Percentiles rank a stretch among this genome's conserved stretches.
These are phyloP conservation scores for Leucocoprinus birnbaumii DNA, from an alignment of 768 basidiomycete species.

Conservation along the genomic window DNA sequence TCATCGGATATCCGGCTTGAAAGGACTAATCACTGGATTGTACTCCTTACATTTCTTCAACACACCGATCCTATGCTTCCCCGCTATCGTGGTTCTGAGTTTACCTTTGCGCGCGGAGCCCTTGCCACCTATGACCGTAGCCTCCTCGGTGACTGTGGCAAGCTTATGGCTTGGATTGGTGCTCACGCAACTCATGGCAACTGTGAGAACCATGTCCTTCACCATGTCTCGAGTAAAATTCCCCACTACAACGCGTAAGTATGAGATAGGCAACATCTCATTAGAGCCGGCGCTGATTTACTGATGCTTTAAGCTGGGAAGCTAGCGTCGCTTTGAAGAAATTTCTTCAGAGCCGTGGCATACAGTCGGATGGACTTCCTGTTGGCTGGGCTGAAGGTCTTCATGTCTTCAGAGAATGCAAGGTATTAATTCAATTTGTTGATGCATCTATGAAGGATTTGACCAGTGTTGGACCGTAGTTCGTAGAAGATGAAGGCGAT, in stretches of 20 bases:
- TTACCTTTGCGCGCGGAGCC: constrained; percentile 93
- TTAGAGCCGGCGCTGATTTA: neutral
- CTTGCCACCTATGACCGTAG: constrained; percentile 87
- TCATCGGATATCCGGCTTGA: neutral
- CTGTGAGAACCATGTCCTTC: constrained; percentile 89
- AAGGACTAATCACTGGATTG: constrained; percentile 92
- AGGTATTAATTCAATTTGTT: constrained; percentile 42
- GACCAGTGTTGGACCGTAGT: constrained; percentile 34
- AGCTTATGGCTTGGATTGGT: constrained; percentile 82
- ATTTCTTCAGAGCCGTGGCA: constrained; percentile 59
- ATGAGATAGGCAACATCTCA: neutral
- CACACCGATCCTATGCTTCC: constrained; percentile 96
- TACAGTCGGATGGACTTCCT: constrained; percentile 67
- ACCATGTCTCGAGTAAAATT: constrained; percentile 94
- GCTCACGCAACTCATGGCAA: constrained; percentile 86
- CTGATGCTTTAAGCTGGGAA: constrained; percentile 65
- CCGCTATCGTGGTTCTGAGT: constrained; percentile 86
- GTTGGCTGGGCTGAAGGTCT: constrained; percentile 80
- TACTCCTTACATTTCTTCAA: constrained; percentile 95
- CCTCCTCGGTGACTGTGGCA: constrained; percentile 76
- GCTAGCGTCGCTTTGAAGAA: constrained; percentile 83
- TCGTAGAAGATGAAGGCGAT: constrained; percentile 92
- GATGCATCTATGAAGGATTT: neutral
- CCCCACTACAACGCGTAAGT: constrained; percentile 87
- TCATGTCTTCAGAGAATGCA: constrained; percentile 77